Conservation (phyloP, 225 moss, liverwort and hornwort species). For the Thuidium tamariscinum region DNA sequence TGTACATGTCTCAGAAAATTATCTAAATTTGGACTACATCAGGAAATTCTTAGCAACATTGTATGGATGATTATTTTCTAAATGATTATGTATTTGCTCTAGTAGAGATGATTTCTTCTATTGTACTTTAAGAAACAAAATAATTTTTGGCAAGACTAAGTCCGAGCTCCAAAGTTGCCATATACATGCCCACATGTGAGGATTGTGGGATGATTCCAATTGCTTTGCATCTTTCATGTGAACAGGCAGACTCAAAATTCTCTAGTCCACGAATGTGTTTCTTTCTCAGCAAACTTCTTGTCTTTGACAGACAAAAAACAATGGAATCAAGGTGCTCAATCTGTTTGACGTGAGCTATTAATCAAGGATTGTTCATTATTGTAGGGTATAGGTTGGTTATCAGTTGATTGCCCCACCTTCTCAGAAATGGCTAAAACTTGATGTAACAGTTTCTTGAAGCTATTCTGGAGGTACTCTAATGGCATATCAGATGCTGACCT, state of each 20-base stretch:
- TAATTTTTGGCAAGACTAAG: too few species aligned
- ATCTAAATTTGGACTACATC: background rate
- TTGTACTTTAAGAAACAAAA: background rate
- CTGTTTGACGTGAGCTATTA: background rate
- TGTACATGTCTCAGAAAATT: background rate
- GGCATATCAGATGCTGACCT: background rate
- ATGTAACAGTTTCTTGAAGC: too few species aligned
- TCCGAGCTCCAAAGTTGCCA: background rate
- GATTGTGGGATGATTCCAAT: background rate
- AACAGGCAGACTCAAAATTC: too few species aligned
- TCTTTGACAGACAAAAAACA: rapidly evolving
- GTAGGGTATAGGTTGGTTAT: background rate
- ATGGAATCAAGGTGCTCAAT: background rate
- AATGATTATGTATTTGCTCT: background rate
- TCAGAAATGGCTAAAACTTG: background rate
- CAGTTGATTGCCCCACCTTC: background rate
- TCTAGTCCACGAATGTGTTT: background rate
- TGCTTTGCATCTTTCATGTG: background rate
- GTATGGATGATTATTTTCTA: background rate
- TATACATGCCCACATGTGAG: background rate
- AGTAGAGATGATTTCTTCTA: background rate
- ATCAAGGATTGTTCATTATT: background rate
- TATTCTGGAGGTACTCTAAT: background rate
- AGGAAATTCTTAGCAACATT: background rate
- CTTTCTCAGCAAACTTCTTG: background rate